Evolutionary conservation across 768 basidiomycete genomes (phyloP), one percentile per base, ranked within the genome.

Genomic region (Amanita subjunquillea): DNA sequence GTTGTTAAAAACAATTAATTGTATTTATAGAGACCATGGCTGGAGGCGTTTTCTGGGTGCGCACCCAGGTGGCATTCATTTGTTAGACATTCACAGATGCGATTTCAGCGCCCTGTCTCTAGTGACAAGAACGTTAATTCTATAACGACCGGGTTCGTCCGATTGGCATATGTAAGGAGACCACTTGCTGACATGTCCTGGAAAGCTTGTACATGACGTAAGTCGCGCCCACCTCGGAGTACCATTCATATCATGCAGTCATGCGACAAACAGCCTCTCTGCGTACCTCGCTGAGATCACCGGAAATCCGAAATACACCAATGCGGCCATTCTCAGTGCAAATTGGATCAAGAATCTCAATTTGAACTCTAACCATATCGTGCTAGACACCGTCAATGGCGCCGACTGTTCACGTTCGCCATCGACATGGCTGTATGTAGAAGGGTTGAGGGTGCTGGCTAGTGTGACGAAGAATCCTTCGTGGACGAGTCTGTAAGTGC

Each of bases 11-110:
- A 30, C 30, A 30, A 30, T 30, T 30, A 10, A 3, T n/a, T 32
- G 25, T 54, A 36, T 25, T 17, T 53, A 17, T 17, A 75, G 73
- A 60, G 20, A 72, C 73, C 10, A 78, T 78, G 75, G 74, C 71
- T 4, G 77, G 78, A 2, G 76, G 74, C 7, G 78, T 79, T 15
- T 80, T 79, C 57, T 79, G 77, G 77, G 76, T 76, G 56, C 44
- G 65, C 50, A 27, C 25, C 12, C 10, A 25, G 20, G 6, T 7
- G n/a, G 15, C 23, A 25, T 30, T 76, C 76, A 3, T 70, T 78
- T 22, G 77, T 75, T 3, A 78, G 75, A 34, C 75, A 74, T 77
- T 79, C 55, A 44, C 68, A 56, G 8, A 15, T 22, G 36, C 46
- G 3, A 10, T 23, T 10, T 10, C 40, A 41, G 40, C 40, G 40